These are phyloP conservation scores for Botrytis cinerea DNA, from an alignment of 2,329 filamentous ascomycete genomes.

Conservation along the genomic window DNA sequence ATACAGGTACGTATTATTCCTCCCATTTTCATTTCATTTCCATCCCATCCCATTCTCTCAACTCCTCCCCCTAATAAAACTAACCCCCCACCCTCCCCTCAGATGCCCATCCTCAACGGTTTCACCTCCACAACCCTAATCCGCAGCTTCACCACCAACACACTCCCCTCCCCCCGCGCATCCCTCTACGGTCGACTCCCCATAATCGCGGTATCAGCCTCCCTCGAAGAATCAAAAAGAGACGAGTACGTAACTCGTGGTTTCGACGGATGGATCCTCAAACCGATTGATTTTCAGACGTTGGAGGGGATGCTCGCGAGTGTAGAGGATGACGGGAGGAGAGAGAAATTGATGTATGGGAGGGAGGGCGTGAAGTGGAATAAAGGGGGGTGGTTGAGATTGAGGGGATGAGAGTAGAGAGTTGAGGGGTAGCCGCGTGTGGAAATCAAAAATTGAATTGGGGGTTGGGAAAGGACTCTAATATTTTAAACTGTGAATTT, in stretches of 20 bases:
- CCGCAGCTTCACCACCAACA: constrained; percentile 56
- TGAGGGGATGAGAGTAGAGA: constrained; percentile 41
- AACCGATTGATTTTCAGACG: constrained; percentile 80
- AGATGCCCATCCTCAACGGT: constrained; percentile 94
- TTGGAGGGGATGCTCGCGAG: constrained; percentile 69
- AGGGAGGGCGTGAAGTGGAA: constrained; percentile 69
- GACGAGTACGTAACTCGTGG: constrained; percentile 73
- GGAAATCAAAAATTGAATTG: not conserved
- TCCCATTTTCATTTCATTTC: not conserved
- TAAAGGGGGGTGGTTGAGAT: constrained; percentile 78
- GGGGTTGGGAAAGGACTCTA: not conserved
- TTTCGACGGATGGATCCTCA: constrained; percentile 90
- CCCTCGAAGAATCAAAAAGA: constrained; percentile 61
- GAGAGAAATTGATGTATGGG: constrained; percentile 65
- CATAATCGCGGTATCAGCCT: constrained; percentile 86
- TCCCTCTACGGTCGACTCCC: constrained; percentile 66
- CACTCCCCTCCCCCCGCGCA: constrained; percentile 48
- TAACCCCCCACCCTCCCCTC: not conserved
- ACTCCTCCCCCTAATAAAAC: too few relatives aligned
- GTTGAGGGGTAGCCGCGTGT: constrained; percentile 82
- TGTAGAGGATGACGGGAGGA: constrained; percentile 61
- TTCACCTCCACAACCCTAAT: constrained; percentile 82
- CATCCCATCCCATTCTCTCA: not conserved
- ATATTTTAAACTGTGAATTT: not conserved
- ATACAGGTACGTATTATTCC: constrained; percentile 69